Conservation (phyloP, 1,139 yeast species). For the Candida sp. region DNA sequence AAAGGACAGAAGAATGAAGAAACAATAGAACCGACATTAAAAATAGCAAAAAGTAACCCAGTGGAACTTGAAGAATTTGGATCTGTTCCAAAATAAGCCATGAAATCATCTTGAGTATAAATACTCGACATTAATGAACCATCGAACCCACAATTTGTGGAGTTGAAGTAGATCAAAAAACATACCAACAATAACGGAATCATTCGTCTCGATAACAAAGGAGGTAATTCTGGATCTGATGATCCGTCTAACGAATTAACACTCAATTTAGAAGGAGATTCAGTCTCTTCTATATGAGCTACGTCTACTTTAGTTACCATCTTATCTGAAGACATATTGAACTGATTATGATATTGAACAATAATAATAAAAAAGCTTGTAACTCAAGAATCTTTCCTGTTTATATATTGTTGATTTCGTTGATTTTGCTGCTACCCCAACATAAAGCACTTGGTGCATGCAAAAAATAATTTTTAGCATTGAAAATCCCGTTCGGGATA, state of each 20-base stretch:
- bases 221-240: slow-evolving; percentile 5
- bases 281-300: neutral
- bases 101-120: slow-evolving; percentile 14
- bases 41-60: slow-evolving; percentile 17
- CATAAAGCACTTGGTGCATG: too few species aligned
- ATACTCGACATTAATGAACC: slow-evolving; percentile 17
- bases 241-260: neutral
- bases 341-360: too few species aligned
- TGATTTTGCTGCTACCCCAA: neutral
- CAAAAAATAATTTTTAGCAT: too few species aligned
- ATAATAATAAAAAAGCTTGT: neutral
- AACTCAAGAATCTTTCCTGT: neutral
- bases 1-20: slow-evolving; percentile 15
- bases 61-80: slow-evolving; percentile 13
- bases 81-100: slow-evolving; percentile 11
- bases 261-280: neutral
- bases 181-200: slow-evolving; percentile 7
- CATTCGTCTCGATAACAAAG: slow-evolving; percentile 5
- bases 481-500: too few species aligned
- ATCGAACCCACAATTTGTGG: slow-evolving; percentile 18
- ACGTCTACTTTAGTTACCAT: neutral
- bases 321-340: neutral
- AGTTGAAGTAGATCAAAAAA: slow-evolving; percentile 10
- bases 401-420: neutral
- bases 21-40: slow-evolving; percentile 15